phyloP scores from a whole-genome alignment of 75 land plant genomes.

The Selaginella tamariscina region DNA sequence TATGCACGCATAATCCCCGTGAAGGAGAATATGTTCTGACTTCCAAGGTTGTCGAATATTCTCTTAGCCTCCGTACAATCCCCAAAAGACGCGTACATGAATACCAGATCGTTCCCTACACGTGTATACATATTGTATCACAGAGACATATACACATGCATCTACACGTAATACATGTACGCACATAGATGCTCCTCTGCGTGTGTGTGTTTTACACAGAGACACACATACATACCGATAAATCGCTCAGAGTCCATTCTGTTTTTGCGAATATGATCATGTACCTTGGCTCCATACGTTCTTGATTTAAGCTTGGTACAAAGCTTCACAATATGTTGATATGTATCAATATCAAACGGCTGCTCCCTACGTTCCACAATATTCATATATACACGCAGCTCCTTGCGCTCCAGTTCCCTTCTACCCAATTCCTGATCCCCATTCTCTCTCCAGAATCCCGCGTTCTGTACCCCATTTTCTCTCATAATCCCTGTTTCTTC shows the following conservation, averaged over 20 bases:
- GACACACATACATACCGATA: too few relatives aligned
- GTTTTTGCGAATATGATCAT: neutral
- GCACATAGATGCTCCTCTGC: too few relatives aligned
- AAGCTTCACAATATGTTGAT: neutral
- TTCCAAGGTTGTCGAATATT: neutral
- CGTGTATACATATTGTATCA: too few relatives aligned
- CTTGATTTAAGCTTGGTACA: neutral
- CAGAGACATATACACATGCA: too few relatives aligned
- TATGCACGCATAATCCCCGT: neutral
- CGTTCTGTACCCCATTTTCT: too few relatives aligned
- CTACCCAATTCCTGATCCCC: too few relatives aligned
- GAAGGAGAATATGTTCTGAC: neutral
- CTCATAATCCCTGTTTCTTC: too few relatives aligned
- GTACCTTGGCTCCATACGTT: neutral
- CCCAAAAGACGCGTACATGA: neutral
- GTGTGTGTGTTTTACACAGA: too few relatives aligned
- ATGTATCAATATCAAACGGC: neutral
- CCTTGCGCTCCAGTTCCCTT: too few relatives aligned
- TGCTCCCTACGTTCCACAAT: neutral
- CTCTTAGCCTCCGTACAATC: neutral
- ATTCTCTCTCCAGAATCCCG: too few relatives aligned
- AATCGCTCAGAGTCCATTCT: neutral
- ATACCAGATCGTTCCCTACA: neutral
- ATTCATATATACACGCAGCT: neutral
- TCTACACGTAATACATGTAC: too few relatives aligned